Conservation (phyloP, 75 land plant species). For the Picea sitchensis region DNA sequence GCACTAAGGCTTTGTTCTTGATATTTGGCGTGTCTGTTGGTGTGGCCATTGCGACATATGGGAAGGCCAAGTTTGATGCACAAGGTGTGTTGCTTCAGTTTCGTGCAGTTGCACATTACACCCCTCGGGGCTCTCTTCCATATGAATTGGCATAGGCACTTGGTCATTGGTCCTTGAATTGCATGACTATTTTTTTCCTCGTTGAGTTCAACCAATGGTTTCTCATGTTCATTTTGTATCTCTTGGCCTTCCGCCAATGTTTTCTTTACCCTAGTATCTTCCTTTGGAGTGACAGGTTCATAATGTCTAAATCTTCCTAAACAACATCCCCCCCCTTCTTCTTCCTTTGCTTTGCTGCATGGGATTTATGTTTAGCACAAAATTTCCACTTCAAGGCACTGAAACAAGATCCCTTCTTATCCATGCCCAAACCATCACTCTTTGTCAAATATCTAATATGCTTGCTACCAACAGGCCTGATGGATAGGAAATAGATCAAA, state of each 20-base stretch:
- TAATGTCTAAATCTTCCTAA: not conserved
- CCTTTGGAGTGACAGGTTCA: not conserved
- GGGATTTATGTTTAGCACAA: not conserved
- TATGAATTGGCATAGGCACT: too few relatives aligned
- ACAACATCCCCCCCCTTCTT: not conserved
- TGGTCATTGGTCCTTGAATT: too few relatives aligned
- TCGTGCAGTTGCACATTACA: too few relatives aligned
- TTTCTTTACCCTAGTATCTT: not conserved
- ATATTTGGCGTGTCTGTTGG: too few relatives aligned
- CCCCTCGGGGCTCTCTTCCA: too few relatives aligned
- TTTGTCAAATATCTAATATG: not conserved
- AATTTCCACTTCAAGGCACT: not conserved
- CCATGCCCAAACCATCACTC: not conserved
- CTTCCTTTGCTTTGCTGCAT: not conserved
- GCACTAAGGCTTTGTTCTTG: too few relatives aligned
- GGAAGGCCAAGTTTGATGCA: too few relatives aligned
- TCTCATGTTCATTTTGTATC: not conserved
- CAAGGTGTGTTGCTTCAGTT: too few relatives aligned
- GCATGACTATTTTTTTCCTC: constrained; percentile 21
- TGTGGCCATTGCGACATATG: too few relatives aligned
- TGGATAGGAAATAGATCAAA: too few relatives aligned
- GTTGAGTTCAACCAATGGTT: constrained; percentile 4
- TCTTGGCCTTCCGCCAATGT: not conserved
- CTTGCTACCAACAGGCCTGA: too few relatives aligned
- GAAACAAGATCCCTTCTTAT: not conserved